Conservation (phyloP, 345 rosid species). For the Citrus reticulata region DNA sequence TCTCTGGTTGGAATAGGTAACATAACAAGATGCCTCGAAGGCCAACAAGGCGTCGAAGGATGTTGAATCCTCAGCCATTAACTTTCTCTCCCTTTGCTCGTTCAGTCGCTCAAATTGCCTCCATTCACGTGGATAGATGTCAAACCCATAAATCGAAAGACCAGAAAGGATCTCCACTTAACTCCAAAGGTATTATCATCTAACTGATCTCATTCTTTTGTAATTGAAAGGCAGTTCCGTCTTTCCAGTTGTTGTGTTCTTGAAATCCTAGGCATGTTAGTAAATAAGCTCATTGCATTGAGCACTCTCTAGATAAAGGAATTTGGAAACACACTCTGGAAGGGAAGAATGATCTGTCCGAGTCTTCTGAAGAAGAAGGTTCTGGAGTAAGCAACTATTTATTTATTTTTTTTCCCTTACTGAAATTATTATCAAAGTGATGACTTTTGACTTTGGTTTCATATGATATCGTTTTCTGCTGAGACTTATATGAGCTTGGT, state of each 20-base stretch:
- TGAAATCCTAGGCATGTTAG: neutral
- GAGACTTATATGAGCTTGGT: neutral
- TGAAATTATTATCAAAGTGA: neutral
- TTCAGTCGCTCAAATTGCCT: slow-evolving; percentile 44
- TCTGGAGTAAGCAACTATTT: slow-evolving; percentile 40
- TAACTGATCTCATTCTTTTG: neutral
- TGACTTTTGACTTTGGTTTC: neutral
- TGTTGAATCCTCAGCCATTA: slow-evolving; percentile 37
- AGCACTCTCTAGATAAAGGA: slow-evolving; percentile 23
- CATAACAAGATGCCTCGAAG: slow-evolving; percentile 45
- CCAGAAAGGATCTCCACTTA: slow-evolving; percentile 16
- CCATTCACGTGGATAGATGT: slow-evolving; percentile 29
- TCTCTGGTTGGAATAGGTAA: slow-evolving; percentile 6
- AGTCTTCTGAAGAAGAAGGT: slow-evolving; percentile 61
- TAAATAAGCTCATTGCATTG: neutral
- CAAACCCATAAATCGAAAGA: slow-evolving; percentile 18
- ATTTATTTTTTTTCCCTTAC: neutral
- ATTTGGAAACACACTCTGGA: slow-evolving; percentile 13
- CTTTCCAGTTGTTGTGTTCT: neutral
- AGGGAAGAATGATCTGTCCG: slow-evolving; percentile 22
- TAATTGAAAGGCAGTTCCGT: neutral
- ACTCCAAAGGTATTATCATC: slow-evolving; percentile 27
- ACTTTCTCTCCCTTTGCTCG: slow-evolving; percentile 74
- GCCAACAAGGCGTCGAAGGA: slow-evolving; percentile 31
- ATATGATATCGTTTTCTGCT: neutral